A percentile compares a stretch with the other conserved stretches of the same genome.
Evolutionary conservation across 2,329 filamentous ascomycete species (phyloP).

Genomic region (Verticillium isaacii): DNA sequence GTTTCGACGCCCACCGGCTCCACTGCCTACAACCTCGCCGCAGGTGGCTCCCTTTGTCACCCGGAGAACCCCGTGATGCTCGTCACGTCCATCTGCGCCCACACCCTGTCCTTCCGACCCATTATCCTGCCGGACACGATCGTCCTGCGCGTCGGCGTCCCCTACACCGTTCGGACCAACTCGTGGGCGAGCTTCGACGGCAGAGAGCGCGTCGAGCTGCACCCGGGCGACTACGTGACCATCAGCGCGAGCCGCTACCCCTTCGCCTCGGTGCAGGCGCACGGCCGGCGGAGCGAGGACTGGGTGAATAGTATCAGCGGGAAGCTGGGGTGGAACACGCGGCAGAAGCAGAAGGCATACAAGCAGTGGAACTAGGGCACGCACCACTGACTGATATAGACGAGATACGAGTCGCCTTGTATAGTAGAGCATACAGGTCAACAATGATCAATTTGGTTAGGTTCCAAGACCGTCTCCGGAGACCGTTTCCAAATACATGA

Average conservation of each 20-base stretch:
- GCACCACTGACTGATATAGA: not conserved
- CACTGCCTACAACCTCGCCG: conserved; percentile 82
- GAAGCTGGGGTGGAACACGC: conserved; percentile 77
- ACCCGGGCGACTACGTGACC: conserved; percentile 77
- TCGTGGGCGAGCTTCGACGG: conserved; percentile 99
- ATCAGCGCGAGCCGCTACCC: conserved; percentile 77
- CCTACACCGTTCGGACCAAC: conserved; percentile 81
- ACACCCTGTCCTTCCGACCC: conserved; percentile 92
- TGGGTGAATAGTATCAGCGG: conserved; percentile 78
- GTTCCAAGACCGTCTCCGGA: not conserved
- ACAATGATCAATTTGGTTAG: not conserved
- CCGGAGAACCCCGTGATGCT: conserved; percentile 96
- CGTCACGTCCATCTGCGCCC: conserved; percentile 88
- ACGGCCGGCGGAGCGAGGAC: conserved; percentile 66
- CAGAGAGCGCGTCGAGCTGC: conserved; percentile 75
- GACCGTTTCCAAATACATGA: not conserved
- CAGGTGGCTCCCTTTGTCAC: conserved; percentile 91
- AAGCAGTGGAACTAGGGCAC: not conserved
- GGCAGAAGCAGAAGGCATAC: conserved; percentile 65
- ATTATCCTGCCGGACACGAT: conserved; percentile 96
- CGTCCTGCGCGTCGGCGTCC: conserved; percentile 87
- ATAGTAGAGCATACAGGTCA: not conserved
- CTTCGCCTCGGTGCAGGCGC: conserved; percentile 70
- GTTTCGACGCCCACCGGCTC: conserved; percentile 92
- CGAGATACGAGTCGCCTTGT: not conserved